A percentile compares a stretch with the other conserved stretches of the same genome.
These are phyloP conservation scores for Pichia sp. DNA, from an alignment of 1,139 yeast genomes.

Conservation along the genomic window DNA sequence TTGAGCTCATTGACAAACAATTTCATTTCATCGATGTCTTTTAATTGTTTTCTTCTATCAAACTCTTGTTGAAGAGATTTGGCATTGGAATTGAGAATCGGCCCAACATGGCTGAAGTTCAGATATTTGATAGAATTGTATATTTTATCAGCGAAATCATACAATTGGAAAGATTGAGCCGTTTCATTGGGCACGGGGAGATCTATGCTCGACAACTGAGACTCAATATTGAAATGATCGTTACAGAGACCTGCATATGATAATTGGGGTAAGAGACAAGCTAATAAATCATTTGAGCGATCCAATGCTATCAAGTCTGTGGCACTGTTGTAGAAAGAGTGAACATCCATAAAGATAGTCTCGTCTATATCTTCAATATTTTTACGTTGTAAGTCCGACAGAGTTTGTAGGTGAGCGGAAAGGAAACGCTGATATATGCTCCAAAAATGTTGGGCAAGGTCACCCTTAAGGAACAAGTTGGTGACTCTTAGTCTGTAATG, in stretches of 20 bases:
- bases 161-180: not conserved
- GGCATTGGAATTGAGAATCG: slow-evolving; percentile 63
- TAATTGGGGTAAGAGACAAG: slow-evolving; percentile 68
- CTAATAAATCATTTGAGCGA: slow-evolving; percentile 62
- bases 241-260: slow-evolving; percentile 75
- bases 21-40: slow-evolving; percentile 60
- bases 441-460: slow-evolving; percentile 34
- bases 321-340: slow-evolving; percentile 30
- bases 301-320: slow-evolving; percentile 69
- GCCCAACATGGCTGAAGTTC: slow-evolving; percentile 79
- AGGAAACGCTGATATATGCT: slow-evolving; percentile 28
- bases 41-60: slow-evolving; percentile 52
- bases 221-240: too few species aligned
- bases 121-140: slow-evolving; percentile 45
- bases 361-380: slow-evolving; percentile 27
- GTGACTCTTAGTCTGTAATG: slow-evolving; percentile 35
- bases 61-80: slow-evolving; percentile 63
- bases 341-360: slow-evolving; percentile 26
- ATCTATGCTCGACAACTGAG: too few species aligned
- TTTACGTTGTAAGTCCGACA: slow-evolving; percentile 26
- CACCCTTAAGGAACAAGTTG: slow-evolving; percentile 39
- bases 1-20: slow-evolving; percentile 67
- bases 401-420: slow-evolving; percentile 24
- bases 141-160: slow-evolving; percentile 12
- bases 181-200: too few species aligned